These are phyloP conservation scores for Epichloe baconii DNA, from an alignment of 2,329 filamentous ascomycete species.

Conservation along the genomic window DNA sequence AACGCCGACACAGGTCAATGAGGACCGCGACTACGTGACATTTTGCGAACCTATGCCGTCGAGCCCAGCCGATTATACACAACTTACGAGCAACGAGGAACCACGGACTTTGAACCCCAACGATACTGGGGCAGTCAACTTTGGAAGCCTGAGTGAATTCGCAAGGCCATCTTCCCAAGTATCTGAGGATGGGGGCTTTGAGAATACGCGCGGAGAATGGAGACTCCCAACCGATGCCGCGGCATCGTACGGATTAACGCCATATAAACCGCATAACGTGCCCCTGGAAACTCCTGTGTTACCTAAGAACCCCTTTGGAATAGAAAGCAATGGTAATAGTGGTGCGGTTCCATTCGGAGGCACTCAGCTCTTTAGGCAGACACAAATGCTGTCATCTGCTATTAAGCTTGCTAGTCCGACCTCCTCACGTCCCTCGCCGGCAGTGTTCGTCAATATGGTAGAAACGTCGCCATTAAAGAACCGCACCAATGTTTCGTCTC, in stretches of 20 bases:
- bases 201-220: conserved; percentile 27
- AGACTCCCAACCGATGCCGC: conserved; percentile 22
- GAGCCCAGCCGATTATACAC: conserved; percentile 15
- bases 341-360: conserved; percentile 23
- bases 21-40: conserved; percentile 41
- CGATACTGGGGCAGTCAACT: conserved; percentile 37
- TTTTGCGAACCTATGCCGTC: conserved; percentile 19
- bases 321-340: conserved; percentile 18
- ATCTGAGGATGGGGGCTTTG: conserved; percentile 27
- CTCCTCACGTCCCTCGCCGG: conserved; percentile 43
- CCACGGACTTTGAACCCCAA: conserved; percentile 28
- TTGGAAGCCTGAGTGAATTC: conserved; percentile 25
- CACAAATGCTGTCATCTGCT: conserved; percentile 40
- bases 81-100: conserved; percentile 18
- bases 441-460: conserved; percentile 27
- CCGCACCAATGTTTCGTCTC: conserved; percentile 33
- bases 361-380: conserved; percentile 42
- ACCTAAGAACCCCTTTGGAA: conserved; percentile 34
- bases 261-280: conserved; percentile 14
- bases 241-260: conserved; percentile 11
- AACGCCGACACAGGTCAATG: conserved; percentile 43
- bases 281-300: conserved; percentile 37
- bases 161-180: conserved; percentile 27
- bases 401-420: conserved; percentile 38
- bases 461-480: conserved; percentile 37